Evolutionary conservation across 2,329 filamentous ascomycete species (phyloP).

Genomic region (Aspergillus melleus): DNA sequence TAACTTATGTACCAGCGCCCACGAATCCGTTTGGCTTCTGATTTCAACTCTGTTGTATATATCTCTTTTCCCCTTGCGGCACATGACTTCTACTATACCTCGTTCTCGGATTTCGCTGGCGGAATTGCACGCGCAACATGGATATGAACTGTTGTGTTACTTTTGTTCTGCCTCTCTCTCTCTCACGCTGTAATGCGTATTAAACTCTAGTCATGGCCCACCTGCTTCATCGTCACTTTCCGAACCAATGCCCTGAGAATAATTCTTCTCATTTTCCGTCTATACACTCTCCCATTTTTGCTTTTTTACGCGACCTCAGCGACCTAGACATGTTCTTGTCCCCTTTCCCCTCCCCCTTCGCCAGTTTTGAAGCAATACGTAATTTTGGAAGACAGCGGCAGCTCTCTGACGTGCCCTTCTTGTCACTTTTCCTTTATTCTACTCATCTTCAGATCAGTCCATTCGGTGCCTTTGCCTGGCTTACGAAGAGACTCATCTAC

Average conservation of each 20-base stretch:
- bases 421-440: constrained; percentile 2
- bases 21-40: constrained; percentile 72
- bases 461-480: background rate
- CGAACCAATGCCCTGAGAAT: constrained; percentile 13
- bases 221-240: constrained; percentile 5
- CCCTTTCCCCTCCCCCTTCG: constrained; percentile 1
- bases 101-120: constrained; percentile 19
- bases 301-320: constrained; percentile 18
- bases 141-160: constrained; percentile 10
- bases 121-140: constrained; percentile 14
- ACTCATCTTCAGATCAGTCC: background rate
- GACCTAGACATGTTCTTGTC: constrained; percentile 17
- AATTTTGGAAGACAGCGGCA: constrained; percentile 8
- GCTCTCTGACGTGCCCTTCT: constrained; percentile 9
- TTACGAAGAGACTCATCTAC: background rate
- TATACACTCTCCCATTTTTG: constrained; percentile 1
- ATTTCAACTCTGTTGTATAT: constrained; percentile 28
- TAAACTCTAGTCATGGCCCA: constrained; percentile 6
- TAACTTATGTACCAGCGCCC: constrained; percentile 36
- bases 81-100: constrained; percentile 25
- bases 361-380: background rate
- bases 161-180: background rate
- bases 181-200: constrained; percentile 17
- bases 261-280: constrained; percentile 3
- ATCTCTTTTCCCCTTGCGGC: constrained; percentile 22